Evolutionary conservation across 2,329 filamentous ascomycete species (phyloP), one percentile per base, ranked within the genome.

Genomic region (Dactylellina leptospora): DNA sequence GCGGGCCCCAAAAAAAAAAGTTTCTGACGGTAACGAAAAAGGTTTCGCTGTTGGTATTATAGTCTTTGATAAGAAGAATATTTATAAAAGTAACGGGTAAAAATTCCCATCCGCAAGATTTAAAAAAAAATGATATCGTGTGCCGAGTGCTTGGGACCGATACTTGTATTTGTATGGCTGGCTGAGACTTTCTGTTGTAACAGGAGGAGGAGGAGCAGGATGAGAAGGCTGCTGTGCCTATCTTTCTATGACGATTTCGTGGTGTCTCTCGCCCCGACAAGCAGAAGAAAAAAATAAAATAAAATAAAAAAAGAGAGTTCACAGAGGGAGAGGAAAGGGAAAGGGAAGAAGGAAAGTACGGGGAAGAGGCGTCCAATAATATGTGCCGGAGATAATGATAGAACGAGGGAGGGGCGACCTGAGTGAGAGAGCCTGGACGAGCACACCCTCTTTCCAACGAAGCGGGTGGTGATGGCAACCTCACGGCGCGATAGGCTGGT

Each of bases 331-430:
- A 40, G 13, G 25, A 53, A 60, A 48, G 13, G 16, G 25, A 45
- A 48, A 27, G 13, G 56, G 50, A 36, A 20, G 16, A 40, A 47
- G 18, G 23, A 62, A 36, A 45, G 27, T 60, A 38, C 54, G 53
- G 53, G 59, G 68, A 60, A 59, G 38, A 40, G 66, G 59, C 59
- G 59, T 59, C 68, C 68, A 72, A 72, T 72, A 72, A 72, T 47
- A 72, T 44, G 20, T 59, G 38, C 45, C 68, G 68, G 68, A 64
- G 68, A 72, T 64, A 64, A 50, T 50, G 11, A 47, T 47, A 33
- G 28, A 27, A 27, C 9, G 30, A 18, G 59, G 33, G 48, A 54
- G 59, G 11, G 47, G 59, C 16, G 30, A 45, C 8, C 13, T 13
- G 18, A 42, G n/a, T 4, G n/a, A 42, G n/a, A 8, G n/a, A 42